Conservation (phyloP, 148 eudicot genomes). For the Diospyros kaki region DNA sequence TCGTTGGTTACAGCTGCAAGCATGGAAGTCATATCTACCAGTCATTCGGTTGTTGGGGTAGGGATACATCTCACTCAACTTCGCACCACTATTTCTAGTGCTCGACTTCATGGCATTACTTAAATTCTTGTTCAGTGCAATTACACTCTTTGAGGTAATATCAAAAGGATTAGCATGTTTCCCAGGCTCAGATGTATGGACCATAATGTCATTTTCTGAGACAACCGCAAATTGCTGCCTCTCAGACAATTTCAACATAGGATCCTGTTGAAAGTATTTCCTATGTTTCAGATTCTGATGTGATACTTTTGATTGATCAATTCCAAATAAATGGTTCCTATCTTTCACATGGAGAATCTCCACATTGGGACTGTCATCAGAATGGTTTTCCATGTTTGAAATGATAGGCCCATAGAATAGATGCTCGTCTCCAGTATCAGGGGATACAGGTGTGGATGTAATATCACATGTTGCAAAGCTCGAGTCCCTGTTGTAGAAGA, state of each 20-base stretch:
- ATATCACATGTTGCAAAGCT: constrained; percentile 34
- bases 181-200: constrained; percentile 46
- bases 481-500: constrained; percentile 23
- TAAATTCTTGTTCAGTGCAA: constrained; percentile 45
- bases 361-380: too few species aligned
- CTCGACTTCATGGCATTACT: constrained; percentile 39
- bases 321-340: too few species aligned
- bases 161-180: constrained; percentile 54
- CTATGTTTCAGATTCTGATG: too few species aligned
- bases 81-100: constrained; percentile 38
- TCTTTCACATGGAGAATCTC: too few species aligned
- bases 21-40: constrained; percentile 41
- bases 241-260: too few species aligned
- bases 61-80: constrained; percentile 50
- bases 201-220: constrained; percentile 39
- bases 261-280: too few species aligned
- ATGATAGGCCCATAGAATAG: too few species aligned
- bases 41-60: constrained; percentile 33
- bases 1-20: constrained; percentile 67
- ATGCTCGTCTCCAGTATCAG: constrained; percentile 13
- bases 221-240: constrained; percentile 18
- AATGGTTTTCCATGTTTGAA: too few species aligned
- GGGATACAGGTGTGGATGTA: constrained; percentile 38
- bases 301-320: too few species aligned
- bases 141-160: constrained; percentile 35